Percentiles rank a stretch among this genome's conserved stretches.
Evolutionary conservation across 345 rosid genomes (phyloP).

Genomic region (Mercurialis annua): DNA sequence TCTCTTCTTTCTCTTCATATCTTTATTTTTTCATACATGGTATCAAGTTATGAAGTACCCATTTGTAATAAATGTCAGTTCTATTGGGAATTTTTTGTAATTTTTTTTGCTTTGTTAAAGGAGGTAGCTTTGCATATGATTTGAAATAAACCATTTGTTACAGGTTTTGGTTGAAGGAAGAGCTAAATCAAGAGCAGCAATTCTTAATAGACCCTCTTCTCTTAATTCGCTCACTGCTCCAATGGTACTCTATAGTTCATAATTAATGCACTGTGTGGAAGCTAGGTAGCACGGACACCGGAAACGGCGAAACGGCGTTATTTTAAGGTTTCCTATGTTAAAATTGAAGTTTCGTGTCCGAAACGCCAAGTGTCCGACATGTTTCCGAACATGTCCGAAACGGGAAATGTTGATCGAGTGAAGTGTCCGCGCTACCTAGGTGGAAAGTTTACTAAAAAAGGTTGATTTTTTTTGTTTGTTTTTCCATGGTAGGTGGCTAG

Average conservation of each 20-base stretch:
- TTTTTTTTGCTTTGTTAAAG: not conserved
- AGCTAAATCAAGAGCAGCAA: constrained; percentile 82
- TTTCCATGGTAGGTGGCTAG: constrained; percentile 52
- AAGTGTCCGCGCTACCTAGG: too few species aligned
- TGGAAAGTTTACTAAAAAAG: not conserved
- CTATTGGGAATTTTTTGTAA: not conserved
- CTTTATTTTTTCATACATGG: not conserved
- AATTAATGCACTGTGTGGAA: too few species aligned
- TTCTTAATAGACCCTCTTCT: constrained; percentile 66
- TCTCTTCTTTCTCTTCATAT: constrained; percentile 5
- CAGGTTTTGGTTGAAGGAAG: constrained; percentile 89
- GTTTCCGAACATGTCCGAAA: too few species aligned
- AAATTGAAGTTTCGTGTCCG: too few species aligned
- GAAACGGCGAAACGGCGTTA: too few species aligned
- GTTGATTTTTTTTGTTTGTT: constrained; percentile 2
- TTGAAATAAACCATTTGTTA: not conserved
- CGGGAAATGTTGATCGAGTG: too few species aligned
- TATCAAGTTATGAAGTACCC: not conserved
- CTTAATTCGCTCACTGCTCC: constrained; percentile 73
- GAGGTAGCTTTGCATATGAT: not conserved
- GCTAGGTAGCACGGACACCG: too few species aligned
- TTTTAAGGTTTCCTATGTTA: too few species aligned
- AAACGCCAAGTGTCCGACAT: too few species aligned
- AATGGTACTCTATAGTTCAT: constrained; percentile 39
- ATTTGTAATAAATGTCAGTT: not conserved